These are phyloP conservation scores for Carex pumila DNA, from an alignment of 176 grass and related monocot species.

Conservation along the genomic window DNA sequence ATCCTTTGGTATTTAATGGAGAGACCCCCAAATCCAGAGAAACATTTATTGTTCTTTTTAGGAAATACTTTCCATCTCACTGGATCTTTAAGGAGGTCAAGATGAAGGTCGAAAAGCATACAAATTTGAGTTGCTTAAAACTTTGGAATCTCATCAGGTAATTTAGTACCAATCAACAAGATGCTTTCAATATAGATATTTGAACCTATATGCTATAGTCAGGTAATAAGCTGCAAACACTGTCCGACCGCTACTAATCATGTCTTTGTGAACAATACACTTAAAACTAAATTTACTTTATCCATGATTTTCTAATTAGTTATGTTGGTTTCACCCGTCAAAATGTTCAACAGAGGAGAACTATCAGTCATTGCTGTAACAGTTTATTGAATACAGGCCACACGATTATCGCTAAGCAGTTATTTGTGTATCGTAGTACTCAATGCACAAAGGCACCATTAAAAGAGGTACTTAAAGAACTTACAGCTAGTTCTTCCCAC, in stretches of 20 bases:
- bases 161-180: too few relatives aligned
- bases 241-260: neutral
- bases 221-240: neutral
- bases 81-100: neutral
- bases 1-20: neutral
- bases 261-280: neutral
- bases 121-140: neutral
- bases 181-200: too few relatives aligned
- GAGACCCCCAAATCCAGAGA: neutral
- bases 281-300: neutral
- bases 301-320: neutral
- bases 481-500: constrained; percentile 86
- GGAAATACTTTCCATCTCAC: neutral
- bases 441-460: neutral
- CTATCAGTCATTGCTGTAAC: neutral
- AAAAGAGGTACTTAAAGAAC: neutral
- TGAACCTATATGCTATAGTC: too few relatives aligned
- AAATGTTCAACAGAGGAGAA: neutral
- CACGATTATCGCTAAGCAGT: neutral
- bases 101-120: neutral
- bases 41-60: neutral
- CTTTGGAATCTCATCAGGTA: neutral
- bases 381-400: neutral
- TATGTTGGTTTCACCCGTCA: neutral
- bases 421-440: neutral